Percentiles rank a stretch among this genome's conserved stretches.
Evolutionary conservation across 2,329 filamentous ascomycete species (phyloP).

Genomic region (Mollisia scopiformis): DNA sequence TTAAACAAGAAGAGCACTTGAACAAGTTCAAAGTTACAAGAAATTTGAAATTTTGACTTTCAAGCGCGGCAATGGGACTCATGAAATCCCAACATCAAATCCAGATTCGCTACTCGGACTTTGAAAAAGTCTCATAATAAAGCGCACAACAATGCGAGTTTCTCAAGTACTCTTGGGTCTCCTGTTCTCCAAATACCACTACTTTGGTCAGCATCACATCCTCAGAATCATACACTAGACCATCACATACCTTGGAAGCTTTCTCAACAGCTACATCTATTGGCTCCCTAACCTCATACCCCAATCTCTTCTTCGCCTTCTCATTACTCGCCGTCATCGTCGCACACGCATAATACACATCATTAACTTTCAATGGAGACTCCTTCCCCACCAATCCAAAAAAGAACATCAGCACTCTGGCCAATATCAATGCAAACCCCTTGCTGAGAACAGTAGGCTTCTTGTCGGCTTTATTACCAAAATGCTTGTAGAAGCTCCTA

Average conservation of each 20-base stretch:
- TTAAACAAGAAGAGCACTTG: too few relatives aligned
- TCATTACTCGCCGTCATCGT: neutral
- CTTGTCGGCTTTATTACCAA: neutral
- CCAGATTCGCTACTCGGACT: too few relatives aligned
- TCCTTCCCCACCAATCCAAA: neutral
- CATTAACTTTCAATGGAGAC: neutral
- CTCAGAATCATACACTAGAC: neutral
- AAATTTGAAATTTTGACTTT: too few relatives aligned
- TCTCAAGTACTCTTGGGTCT: neutral
- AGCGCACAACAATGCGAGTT: neutral
- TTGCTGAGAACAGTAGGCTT: neutral
- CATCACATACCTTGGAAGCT: neutral
- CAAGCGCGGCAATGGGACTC: too few relatives aligned
- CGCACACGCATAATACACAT: neutral
- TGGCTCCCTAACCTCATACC: conserved; percentile 1
- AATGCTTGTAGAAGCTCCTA: neutral
- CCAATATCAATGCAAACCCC: neutral
- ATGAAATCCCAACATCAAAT: too few relatives aligned
- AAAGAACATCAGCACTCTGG: neutral
- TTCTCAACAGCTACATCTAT: neutral
- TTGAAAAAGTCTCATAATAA: neutral
- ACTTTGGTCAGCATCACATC: neutral
- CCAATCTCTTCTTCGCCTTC: conserved; percentile 5
- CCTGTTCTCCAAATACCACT: neutral
- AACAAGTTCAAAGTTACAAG: too few relatives aligned